These are phyloP conservation scores for Leccinum longicurvipes DNA, from an alignment of 768 basidiomycete genomes.

Conservation along the genomic window DNA sequence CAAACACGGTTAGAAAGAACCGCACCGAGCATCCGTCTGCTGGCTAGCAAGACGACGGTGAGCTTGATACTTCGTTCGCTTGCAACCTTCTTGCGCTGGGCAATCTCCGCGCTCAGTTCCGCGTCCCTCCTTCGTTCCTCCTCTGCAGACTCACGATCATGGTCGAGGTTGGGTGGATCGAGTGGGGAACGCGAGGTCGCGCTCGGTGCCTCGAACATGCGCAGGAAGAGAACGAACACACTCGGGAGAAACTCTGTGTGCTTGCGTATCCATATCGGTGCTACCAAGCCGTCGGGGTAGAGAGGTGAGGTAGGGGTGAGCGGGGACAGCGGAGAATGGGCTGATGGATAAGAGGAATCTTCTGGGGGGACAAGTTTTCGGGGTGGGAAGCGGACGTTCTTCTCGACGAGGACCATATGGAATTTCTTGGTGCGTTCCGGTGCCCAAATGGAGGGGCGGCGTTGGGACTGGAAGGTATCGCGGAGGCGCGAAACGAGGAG, in stretches of 20 bases:
- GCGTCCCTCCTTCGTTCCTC: slow-evolving; percentile 74
- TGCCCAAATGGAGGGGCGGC: slow-evolving; percentile 67
- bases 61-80: slow-evolving; percentile 90
- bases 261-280: slow-evolving; percentile 97
- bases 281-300: slow-evolving; percentile 92
- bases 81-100: slow-evolving; percentile 71
- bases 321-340: slow-evolving; percentile 93
- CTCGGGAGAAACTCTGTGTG: slow-evolving; percentile 89
- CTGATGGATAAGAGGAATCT: slow-evolving; percentile 50
- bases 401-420: slow-evolving; percentile 82
- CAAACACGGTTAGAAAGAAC: not conserved
- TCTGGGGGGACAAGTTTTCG: slow-evolving; percentile 66
- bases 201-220: slow-evolving; percentile 67
- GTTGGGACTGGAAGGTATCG: slow-evolving; percentile 62
- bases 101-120: slow-evolving; percentile 78
- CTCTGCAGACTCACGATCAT: slow-evolving; percentile 53
- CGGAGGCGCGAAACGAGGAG: slow-evolving; percentile 60
- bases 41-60: slow-evolving; percentile 93
- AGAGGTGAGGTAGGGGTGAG: slow-evolving; percentile 84
- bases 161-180: slow-evolving; percentile 50
- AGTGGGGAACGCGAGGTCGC: slow-evolving; percentile 48
- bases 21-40: slow-evolving; percentile 80
- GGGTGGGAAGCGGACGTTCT: slow-evolving; percentile 80
- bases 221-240: slow-evolving; percentile 89
- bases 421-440: slow-evolving; percentile 72